Conservation (phyloP, 2,329 filamentous ascomycete genomes). For the Aspergillus texensis region DNA sequence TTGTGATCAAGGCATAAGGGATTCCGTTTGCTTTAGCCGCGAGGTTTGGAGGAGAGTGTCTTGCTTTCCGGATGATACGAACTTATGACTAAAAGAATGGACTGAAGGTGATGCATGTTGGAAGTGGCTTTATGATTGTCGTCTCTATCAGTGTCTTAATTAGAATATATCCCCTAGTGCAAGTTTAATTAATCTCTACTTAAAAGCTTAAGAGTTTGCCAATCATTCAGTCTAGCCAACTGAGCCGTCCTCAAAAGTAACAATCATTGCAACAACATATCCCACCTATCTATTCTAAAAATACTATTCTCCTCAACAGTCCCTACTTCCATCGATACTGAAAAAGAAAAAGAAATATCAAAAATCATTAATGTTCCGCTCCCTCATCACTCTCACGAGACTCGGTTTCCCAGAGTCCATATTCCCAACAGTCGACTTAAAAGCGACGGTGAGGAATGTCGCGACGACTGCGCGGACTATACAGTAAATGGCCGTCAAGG, state of each 20-base stretch:
- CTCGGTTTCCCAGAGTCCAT: slow-evolving; percentile 31
- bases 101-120: background rate
- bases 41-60: background rate
- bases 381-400: slow-evolving; percentile 31
- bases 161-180: too few species aligned
- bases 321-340: too few species aligned
- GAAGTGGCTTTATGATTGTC: too few species aligned
- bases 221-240: too few species aligned
- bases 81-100: background rate
- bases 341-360: too few species aligned
- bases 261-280: too few species aligned
- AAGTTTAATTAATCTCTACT: too few species aligned
- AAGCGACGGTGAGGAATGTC: slow-evolving; percentile 38
- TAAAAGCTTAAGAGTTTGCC: too few species aligned
- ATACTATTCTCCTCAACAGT: too few species aligned
- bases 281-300: too few species aligned
- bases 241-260: too few species aligned
- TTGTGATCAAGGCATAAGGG: background rate
- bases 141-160: too few species aligned
- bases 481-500: slow-evolving; percentile 39
- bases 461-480: slow-evolving; percentile 40
- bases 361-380: slow-evolving; percentile 28
- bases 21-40: background rate
- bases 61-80: background rate
- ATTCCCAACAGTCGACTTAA: slow-evolving; percentile 38